Evolutionary conservation across 768 basidiomycete species (phyloP).

Genomic region (Cubamyces lactineus): DNA sequence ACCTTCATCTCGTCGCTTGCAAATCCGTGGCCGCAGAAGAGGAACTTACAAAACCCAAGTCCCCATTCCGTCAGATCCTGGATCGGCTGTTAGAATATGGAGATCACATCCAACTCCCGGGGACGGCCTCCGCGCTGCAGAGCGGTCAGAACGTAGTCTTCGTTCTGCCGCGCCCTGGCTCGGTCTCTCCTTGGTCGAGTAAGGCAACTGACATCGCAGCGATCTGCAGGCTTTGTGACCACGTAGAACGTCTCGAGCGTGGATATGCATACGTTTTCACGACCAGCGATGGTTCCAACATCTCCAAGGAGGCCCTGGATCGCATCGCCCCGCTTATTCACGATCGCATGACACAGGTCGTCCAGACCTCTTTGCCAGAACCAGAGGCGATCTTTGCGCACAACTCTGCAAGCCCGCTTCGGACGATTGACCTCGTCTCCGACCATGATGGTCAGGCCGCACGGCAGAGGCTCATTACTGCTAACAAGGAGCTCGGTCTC

Average conservation of each 20-base stretch:
- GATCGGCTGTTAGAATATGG: slow-evolving; percentile 83
- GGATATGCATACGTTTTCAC: slow-evolving; percentile 73
- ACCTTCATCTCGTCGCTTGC: slow-evolving; percentile 83
- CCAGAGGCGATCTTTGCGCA: slow-evolving; percentile 62
- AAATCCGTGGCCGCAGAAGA: slow-evolving; percentile 46
- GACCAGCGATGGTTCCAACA: slow-evolving; percentile 40
- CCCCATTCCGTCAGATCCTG: slow-evolving; percentile 55
- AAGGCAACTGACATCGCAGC: slow-evolving; percentile 96
- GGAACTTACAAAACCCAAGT: slow-evolving; percentile 49
- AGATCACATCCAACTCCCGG: slow-evolving; percentile 61
- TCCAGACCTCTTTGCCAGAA: slow-evolving; percentile 60
- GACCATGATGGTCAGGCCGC: slow-evolving; percentile 45
- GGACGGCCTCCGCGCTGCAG: slow-evolving; percentile 43
- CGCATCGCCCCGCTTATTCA: slow-evolving; percentile 73
- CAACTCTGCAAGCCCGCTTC: slow-evolving; percentile 65
- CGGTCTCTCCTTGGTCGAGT: slow-evolving; percentile 98
- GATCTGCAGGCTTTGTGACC: slow-evolving; percentile 77
- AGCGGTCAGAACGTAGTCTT: slow-evolving; percentile 55
- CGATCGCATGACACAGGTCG: slow-evolving; percentile 96
- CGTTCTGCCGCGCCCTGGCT: slow-evolving; percentile 83
- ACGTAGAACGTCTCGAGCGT: slow-evolving; percentile 84
- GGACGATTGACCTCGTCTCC: slow-evolving; percentile 63
- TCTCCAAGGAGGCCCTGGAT: slow-evolving; percentile 53
- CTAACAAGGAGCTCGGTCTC: slow-evolving; percentile 86
- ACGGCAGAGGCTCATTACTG: slow-evolving; percentile 64